Base-by-base conservation (phyloP, 1,139 yeast genomes). In the Geotrichum australiense region DNA sequence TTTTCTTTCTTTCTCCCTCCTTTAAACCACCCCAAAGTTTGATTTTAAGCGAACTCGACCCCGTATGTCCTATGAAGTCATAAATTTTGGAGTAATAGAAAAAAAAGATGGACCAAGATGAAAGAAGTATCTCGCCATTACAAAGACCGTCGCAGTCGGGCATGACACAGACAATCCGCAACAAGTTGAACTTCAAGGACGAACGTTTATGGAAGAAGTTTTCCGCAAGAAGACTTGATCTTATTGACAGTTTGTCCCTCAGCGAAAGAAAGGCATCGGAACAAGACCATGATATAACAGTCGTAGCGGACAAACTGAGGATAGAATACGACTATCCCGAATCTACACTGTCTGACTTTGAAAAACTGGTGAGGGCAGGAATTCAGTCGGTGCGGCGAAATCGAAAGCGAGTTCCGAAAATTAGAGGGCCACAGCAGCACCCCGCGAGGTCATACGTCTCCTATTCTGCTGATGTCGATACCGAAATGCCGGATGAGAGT, bases 291-390 rank as follows among this genome's bases (percentile, higher is more conserved):
- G 80, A 82, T 52, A 86, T 91, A 38, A 69, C 71, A 40, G 71
- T 74, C 41, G 93, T 93, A 27, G 95, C 97, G 0, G 75, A 76
- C 45, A 71, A 78, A 5, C 66, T 91, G 40, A 66, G 94, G 51
- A 65, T 68, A 2, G 97, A 91, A 63, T 91, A 85, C 55, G 75
- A 77, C 12, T 89, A 80, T 57, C 74, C 79, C 1, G 64, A 62
- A 6, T 73, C 72, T 3, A 68, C 74, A 22, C 64, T 77, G 28
- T 64, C 68, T 1, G 97, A 89, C 52, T 89, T 91, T 58, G 95
- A 87, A 59, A 82, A 81, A 59, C 71, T 91, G 34, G 96, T 91
- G 0, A 68, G 96, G 25, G 94, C 96, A 2, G 97, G 96, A 0
- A 81, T 91, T 21, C 98, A 91, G 59, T 74, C 81, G 19, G 86